Base-by-base conservation (phyloP, 2,329 filamentous ascomycete genomes). In the Talaromyces sp. region DNA sequence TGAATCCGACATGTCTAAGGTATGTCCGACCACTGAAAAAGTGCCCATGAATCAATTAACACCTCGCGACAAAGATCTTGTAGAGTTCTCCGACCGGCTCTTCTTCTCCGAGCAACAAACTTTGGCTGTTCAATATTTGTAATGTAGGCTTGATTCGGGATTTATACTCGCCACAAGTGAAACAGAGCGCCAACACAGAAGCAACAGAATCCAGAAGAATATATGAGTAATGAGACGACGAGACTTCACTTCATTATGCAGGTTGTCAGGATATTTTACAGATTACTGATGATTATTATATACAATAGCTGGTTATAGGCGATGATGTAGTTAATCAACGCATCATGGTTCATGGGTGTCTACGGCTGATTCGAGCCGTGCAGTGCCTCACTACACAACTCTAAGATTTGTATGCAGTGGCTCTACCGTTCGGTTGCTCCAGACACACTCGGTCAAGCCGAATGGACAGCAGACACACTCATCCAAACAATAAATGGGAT, bases 1-100 rank as follows among this genome's bases (percentile, higher is more conserved):
- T 62, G 70, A 70, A 45, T 73, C 72, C 10, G 72, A 73, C 73
- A 75, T 75, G 15, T 57, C 50, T 54, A 39, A 39, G 25, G 56
- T 59, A 43, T 43, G 31, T 59, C 15, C 22, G 27, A 33, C 31
- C 27, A 43, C 56, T 59, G 33, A 22, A 22, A 15, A 54, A 19
- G 50, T 39, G 52, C 52, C 33, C 52, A 56, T 37, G 33, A 33
- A 56, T 56, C 33, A 22, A 56, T 56, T 13, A 39, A 37, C 39
- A 56, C n/a, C n/a, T 35, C 31, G 15, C 10, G 35, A 35, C 33
- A 25, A 25, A 41, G 25, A 41, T 37, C 56, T 10, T 22, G 37
- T 27, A 27, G 56, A 17, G 35, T 35, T 59, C 25, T 31, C 5
- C 37, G 39, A 59, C 56, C 33, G 45, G 11, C 52, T 56, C 33